Evolutionary conservation across 768 basidiomycete genomes (phyloP), one percentile per base, ranked within the genome.

Genomic region (Podaxis mareebaensis): DNA sequence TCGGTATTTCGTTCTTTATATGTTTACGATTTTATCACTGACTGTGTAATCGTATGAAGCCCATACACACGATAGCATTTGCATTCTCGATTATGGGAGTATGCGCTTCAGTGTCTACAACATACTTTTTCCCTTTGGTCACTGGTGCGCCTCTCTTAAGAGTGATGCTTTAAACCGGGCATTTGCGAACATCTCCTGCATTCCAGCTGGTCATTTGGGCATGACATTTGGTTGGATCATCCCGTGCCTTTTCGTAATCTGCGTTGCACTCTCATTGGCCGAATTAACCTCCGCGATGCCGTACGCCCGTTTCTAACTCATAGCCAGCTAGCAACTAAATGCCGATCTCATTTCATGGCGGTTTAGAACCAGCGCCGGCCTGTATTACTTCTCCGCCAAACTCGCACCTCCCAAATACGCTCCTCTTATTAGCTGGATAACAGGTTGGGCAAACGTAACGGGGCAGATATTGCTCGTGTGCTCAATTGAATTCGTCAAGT

Each of bases 361-460:
- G 13, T 15, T 15, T 26, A 91, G 90, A 58, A 92, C 90, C 24
- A 91, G 90, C 65, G 90, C 90, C 4, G 90, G 90, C 0, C 77
- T 92, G 17, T 91, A 91, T 70, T 92, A 91, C 72, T 91, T 91
- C 72, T 88, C 90, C 2, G 87, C 90, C 0, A 91, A 88, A 69
- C 73, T 91, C 49, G 90, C 90, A 2, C 87, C 88, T 1, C 79
- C 80, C 6, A 78, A 81, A 68, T 84, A 85, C 60, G 80, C 87
- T 2, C 79, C 87, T 8, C 73, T 92, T 56, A 84, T 87, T 1
- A 86, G 87, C 66, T 87, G 85, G 85, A 81, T 87, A 60, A 87
- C 85, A 51, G 85, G 78, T 64, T 65, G 67, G 65, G 62, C 67
- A 8, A 67, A 65, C 36, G 78, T 88, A 53, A 85, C 85, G 5